phyloP scores from a whole-genome alignment of 1,139 yeast genomes.

The Kodamaea arcana region DNA sequence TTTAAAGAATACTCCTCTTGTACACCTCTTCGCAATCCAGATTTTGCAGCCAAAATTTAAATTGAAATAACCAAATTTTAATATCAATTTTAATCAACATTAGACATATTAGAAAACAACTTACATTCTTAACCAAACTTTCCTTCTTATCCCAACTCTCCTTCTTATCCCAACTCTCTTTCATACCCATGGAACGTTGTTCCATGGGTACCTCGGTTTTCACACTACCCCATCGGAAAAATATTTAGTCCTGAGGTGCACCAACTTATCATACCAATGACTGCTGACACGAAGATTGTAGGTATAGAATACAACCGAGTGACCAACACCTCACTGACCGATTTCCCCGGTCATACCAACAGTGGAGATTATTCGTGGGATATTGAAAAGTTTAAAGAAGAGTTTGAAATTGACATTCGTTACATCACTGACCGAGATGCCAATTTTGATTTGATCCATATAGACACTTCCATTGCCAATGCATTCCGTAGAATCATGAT shows the following conservation, averaged over 20 bases:
- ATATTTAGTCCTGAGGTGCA: constrained; percentile 8
- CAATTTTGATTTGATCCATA: constrained; percentile 79
- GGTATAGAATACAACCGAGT: constrained; percentile 91
- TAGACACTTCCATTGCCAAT: constrained; percentile 91
- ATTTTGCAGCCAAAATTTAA: too few species aligned
- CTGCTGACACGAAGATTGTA: constrained; percentile 56
- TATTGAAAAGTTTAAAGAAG: constrained; percentile 69
- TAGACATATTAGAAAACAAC: too few species aligned
- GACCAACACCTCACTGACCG: constrained; percentile 80
- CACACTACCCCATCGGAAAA: constrained; percentile 3
- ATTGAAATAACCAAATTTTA: too few species aligned
- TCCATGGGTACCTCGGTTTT: not conserved
- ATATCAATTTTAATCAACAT: too few species aligned
- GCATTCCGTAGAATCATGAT: constrained; percentile 97
- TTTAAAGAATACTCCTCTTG: too few species aligned
- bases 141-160: too few species aligned
- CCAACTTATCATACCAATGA: constrained; percentile 14
- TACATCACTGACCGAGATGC: constrained; percentile 66
- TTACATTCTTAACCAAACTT: too few species aligned
- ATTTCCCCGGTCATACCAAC: constrained; percentile 77
- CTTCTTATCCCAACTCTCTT: too few species aligned
- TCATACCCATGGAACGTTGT: too few species aligned
- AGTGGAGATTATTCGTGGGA: constrained; percentile 77
- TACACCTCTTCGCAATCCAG: too few species aligned
- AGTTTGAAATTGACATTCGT: constrained; percentile 66